Conservation (phyloP, 2,329 filamentous ascomycete species). For the Claviceps maximensis region DNA sequence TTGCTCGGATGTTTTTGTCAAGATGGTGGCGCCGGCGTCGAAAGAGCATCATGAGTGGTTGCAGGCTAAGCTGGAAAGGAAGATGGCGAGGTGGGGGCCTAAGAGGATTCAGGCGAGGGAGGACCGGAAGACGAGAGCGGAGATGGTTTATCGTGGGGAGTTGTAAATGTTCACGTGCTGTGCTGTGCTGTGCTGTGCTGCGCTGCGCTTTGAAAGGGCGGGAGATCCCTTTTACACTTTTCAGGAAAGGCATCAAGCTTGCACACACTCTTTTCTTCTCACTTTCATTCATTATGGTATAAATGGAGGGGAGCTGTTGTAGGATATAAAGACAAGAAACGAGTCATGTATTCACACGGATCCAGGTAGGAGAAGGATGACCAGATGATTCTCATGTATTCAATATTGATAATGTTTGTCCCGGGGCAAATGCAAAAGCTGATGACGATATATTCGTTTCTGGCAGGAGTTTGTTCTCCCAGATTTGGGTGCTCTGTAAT, state of each 20-base stretch:
- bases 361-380: background rate
- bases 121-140: conserved; percentile 39
- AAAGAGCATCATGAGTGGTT: conserved; percentile 33
- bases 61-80: conserved; percentile 30
- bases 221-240: background rate
- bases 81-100: conserved; percentile 44
- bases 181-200: background rate
- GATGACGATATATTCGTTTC: background rate
- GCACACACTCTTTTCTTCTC: background rate
- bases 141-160: conserved; percentile 38
- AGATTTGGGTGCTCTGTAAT: background rate
- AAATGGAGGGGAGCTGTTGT: background rate
- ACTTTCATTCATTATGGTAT: background rate
- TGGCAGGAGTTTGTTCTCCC: background rate
- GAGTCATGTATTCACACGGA: background rate
- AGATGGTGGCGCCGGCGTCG: conserved; percentile 40
- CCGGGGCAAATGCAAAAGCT: background rate
- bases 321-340: conserved; percentile 1
- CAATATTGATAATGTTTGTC: background rate
- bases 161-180: conserved; percentile 25
- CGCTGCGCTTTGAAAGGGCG: background rate
- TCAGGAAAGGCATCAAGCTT: background rate
- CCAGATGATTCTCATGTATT: conserved; percentile 4
- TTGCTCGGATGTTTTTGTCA: conserved; percentile 43
- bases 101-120: conserved; percentile 39